These are phyloP conservation scores for Candida gigantensis DNA, from an alignment of 1,139 yeast species.

Conservation along the genomic window DNA sequence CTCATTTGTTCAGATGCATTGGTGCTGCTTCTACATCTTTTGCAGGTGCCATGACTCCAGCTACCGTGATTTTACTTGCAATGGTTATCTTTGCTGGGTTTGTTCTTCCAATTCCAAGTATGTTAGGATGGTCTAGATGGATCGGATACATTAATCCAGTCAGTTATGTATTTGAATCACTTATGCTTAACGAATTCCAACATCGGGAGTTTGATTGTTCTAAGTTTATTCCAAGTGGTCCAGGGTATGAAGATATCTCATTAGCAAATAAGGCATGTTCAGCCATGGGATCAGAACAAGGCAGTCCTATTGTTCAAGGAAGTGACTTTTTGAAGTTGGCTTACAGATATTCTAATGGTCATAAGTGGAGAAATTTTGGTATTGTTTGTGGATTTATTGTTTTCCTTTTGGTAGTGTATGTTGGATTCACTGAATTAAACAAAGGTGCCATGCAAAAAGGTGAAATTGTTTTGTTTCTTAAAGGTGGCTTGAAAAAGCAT, in stretches of 20 bases:
- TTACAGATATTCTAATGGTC: conserved; percentile 52
- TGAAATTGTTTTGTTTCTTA: conserved; percentile 65
- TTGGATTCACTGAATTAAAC: conserved; percentile 61
- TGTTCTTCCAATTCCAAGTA: conserved; percentile 54
- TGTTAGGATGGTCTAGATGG: conserved; percentile 70
- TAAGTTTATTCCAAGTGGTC: conserved; percentile 47
- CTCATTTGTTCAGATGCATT: conserved; percentile 59
- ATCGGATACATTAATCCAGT: conserved; percentile 58
- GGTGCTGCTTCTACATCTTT: conserved; percentile 58
- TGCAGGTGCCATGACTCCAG: conserved; percentile 61
- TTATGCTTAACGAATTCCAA: conserved; percentile 57
- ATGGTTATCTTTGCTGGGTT: conserved; percentile 61
- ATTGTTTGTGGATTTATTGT: conserved; percentile 57
- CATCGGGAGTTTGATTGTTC: conserved; percentile 51
- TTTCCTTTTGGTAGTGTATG: conserved; percentile 56
- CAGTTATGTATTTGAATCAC: conserved; percentile 56
- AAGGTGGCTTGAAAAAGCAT: conserved; percentile 12
- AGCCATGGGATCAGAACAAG: conserved; percentile 64
- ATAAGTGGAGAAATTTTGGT: conserved; percentile 87
- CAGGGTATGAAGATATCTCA: conserved; percentile 27
- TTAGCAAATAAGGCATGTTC: conserved; percentile 50
- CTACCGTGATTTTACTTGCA: conserved; percentile 54
- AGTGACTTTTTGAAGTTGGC: conserved; percentile 49
- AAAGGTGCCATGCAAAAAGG: conserved; percentile 83
- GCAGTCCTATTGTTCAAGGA: conserved; percentile 57